Conservation (phyloP, 1,284 basidiomycete species). For the Jaminaea rosea region DNA sequence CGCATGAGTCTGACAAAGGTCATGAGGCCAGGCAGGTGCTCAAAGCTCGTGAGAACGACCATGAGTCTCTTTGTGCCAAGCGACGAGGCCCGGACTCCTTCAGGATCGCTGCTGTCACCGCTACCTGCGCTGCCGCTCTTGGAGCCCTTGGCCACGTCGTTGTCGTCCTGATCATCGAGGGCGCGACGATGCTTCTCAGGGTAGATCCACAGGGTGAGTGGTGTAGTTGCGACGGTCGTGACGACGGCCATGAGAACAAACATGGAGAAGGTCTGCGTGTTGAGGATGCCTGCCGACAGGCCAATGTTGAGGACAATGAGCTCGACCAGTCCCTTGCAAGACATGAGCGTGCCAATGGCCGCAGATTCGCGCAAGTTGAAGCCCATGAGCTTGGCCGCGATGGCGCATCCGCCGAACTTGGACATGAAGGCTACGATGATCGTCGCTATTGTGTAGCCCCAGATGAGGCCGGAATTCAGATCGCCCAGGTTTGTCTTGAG, state of each 20-base stretch:
- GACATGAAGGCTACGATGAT: constrained; percentile 69
- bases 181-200: constrained; percentile 50
- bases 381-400: constrained; percentile 58
- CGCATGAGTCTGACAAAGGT: constrained; percentile 53
- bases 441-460: constrained; percentile 78
- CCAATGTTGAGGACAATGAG: constrained; percentile 90
- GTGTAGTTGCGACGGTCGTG: constrained; percentile 81
- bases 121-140: constrained; percentile 8
- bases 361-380: constrained; percentile 70
- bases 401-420: constrained; percentile 56
- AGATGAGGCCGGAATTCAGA: constrained; percentile 52
- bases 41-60: constrained; percentile 80
- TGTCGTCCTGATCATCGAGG: constrained; percentile 14
- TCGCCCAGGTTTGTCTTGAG: constrained; percentile 70
- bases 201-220: constrained; percentile 67
- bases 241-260: constrained; percentile 80
- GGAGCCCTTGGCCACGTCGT: constrained; percentile 4
- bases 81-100: constrained; percentile 8
- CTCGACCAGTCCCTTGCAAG: constrained; percentile 69
- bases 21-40: constrained; percentile 62
- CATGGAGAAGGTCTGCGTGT: constrained; percentile 62
- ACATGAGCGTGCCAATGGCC: constrained; percentile 82
- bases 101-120: constrained; percentile 9
- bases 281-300: constrained; percentile 67
- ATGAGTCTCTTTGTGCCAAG: constrained; percentile 55